Evolutionary conservation across 2,329 filamentous ascomycete species (phyloP).

Genomic region (Talaromyces sp.): DNA sequence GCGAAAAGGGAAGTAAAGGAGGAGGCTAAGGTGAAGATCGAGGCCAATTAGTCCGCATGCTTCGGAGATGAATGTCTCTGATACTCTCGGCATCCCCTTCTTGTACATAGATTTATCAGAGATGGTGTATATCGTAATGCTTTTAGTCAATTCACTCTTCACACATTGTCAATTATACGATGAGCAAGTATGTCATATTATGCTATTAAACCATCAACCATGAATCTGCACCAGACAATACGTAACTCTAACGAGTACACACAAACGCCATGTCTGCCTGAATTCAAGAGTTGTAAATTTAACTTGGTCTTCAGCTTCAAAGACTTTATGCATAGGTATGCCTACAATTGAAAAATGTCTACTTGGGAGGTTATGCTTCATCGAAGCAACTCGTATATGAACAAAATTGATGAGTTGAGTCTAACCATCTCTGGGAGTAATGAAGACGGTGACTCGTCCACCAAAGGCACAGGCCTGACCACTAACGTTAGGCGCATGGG

Average conservation of each 20-base stretch:
- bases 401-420: not conserved
- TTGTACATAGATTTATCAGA: not conserved
- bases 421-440: not conserved
- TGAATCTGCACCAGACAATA: not conserved
- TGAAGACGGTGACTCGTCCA: not conserved
- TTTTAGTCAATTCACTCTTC: not conserved
- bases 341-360: not conserved
- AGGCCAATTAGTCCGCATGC: not conserved
- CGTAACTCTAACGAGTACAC: not conserved
- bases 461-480: not conserved
- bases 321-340: not conserved
- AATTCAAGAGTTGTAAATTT: too few relatives aligned
- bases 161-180: not conserved
- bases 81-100: not conserved
- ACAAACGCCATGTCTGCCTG: not conserved
- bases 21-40: slow-evolving; percentile 11
- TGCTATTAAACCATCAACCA: not conserved
- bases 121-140: not conserved
- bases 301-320: not conserved
- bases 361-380: not conserved
- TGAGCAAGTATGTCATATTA: not conserved
- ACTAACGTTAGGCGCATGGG: too few relatives aligned
- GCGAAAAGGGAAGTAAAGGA: slow-evolving; percentile 46
- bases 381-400: not conserved
- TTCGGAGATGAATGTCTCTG: not conserved